Conservation (phyloP, 805 yeast species). For the Sugiyamaella marilandica region DNA sequence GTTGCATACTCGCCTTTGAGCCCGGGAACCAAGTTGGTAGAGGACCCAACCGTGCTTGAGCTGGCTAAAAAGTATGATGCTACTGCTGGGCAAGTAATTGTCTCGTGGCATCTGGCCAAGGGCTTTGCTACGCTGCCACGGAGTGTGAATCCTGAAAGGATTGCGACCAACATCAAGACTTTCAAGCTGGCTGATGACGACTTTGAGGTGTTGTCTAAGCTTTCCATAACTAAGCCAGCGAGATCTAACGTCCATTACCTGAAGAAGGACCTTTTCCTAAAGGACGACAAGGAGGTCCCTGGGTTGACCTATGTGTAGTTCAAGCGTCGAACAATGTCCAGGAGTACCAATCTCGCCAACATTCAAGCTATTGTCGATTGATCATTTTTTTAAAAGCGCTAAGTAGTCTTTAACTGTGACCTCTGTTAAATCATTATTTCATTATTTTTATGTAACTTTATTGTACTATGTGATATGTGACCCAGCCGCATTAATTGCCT, state of each 20-base stretch:
- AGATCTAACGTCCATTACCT: constrained; percentile 40
- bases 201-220: constrained; percentile 29
- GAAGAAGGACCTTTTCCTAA: constrained; percentile 42
- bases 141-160: constrained; percentile 63
- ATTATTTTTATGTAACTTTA: too few species aligned
- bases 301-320: background rate
- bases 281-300: constrained; percentile 2
- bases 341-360: too few species aligned
- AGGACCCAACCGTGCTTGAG: constrained; percentile 44
- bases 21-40: constrained; percentile 51
- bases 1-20: constrained; percentile 77
- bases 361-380: too few species aligned
- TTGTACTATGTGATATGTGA: too few species aligned
- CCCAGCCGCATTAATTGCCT: too few species aligned
- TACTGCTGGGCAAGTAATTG: constrained; percentile 58
- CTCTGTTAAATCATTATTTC: too few species aligned
- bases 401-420: too few species aligned
- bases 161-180: constrained; percentile 38
- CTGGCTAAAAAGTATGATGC: constrained; percentile 54
- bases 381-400: too few species aligned
- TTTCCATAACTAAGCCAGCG: constrained; percentile 40
- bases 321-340: too few species aligned
- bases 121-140: constrained; percentile 72
- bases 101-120: constrained; percentile 79
- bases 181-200: constrained; percentile 42